These are phyloP conservation scores for Triangularia setosa DNA, from an alignment of 2,329 filamentous ascomycete species.

Conservation along the genomic window DNA sequence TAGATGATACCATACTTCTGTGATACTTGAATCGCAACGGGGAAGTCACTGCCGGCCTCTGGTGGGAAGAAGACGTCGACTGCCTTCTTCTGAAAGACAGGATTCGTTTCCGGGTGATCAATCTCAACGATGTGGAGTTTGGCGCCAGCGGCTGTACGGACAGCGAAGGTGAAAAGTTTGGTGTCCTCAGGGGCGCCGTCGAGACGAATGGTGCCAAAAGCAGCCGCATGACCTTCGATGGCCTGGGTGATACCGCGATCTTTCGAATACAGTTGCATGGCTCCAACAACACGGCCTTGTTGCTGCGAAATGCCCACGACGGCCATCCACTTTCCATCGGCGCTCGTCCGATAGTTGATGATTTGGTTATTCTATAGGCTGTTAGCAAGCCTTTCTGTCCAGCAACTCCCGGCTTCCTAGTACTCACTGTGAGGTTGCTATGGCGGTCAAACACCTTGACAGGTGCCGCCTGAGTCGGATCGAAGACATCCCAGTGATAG, in stretches of 20 bases:
- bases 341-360: conserved; percentile 97
- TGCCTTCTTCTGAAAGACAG: conserved; percentile 87
- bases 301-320: conserved; percentile 94
- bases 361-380: conserved; percentile 66
- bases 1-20: conserved; percentile 96
- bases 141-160: conserved; percentile 80
- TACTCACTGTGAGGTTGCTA: conserved; percentile 58
- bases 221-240: conserved; percentile 94
- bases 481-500: conserved; percentile 97
- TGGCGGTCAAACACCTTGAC: conserved; percentile 95
- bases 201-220: conserved; percentile 83
- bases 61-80: conserved; percentile 97
- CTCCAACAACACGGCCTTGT: conserved; percentile 87
- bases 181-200: conserved; percentile 88
- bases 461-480: conserved; percentile 71
- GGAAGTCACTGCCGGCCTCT: conserved; percentile 95
- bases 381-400: conserved; percentile 14
- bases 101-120: conserved; percentile 86
- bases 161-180: conserved; percentile 95
- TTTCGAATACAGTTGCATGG: conserved; percentile 95
- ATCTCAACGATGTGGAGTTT: conserved; percentile 98
- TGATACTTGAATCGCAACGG: conserved; percentile 95
- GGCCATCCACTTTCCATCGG: conserved; percentile 97
- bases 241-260: conserved; percentile 96
- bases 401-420: background rate